Conservation (phyloP, 2,329 filamentous ascomycete species). For the Macroventuria anomochaeta region DNA sequence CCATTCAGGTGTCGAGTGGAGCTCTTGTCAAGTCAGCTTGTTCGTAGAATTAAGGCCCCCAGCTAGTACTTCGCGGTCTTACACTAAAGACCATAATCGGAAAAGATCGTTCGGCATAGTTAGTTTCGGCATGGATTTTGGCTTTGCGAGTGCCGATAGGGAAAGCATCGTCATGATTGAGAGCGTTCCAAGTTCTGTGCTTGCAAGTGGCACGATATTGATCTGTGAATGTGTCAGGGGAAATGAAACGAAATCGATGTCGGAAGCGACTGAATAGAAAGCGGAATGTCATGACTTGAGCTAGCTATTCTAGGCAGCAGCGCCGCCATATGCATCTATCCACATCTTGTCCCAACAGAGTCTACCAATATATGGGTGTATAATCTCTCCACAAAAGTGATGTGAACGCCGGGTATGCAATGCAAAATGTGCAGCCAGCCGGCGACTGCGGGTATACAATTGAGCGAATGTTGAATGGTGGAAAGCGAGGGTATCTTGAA, state of each 20-base stretch:
- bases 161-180: not conserved
- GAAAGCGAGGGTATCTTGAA: slow-evolving; percentile 37
- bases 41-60: slow-evolving; percentile 39
- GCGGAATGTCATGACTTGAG: slow-evolving; percentile 15
- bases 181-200: not conserved
- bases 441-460: slow-evolving; percentile 22
- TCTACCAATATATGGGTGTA: slow-evolving; percentile 21
- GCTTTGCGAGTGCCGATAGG: not conserved
- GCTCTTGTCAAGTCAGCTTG: slow-evolving; percentile 40
- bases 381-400: slow-evolving; percentile 22
- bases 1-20: slow-evolving; percentile 12
- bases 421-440: slow-evolving; percentile 17
- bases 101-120: slow-evolving; percentile 8
- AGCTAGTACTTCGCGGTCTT: slow-evolving; percentile 41
- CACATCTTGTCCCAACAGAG: slow-evolving; percentile 30
- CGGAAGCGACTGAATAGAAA: slow-evolving; percentile 7
- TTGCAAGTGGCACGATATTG: not conserved
- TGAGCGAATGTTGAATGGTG: slow-evolving; percentile 20
- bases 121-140: slow-evolving; percentile 7
- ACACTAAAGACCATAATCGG: slow-evolving; percentile 23
- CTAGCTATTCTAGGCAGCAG: slow-evolving; percentile 36
- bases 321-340: slow-evolving; percentile 31
- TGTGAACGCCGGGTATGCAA: slow-evolving; percentile 35
- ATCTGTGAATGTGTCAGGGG: slow-evolving; percentile 4
- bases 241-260: slow-evolving; percentile 1